These are phyloP conservation scores for Schoenoplectus triqueter DNA, from an alignment of 202 grass and related monocot species.

Conservation along the genomic window DNA sequence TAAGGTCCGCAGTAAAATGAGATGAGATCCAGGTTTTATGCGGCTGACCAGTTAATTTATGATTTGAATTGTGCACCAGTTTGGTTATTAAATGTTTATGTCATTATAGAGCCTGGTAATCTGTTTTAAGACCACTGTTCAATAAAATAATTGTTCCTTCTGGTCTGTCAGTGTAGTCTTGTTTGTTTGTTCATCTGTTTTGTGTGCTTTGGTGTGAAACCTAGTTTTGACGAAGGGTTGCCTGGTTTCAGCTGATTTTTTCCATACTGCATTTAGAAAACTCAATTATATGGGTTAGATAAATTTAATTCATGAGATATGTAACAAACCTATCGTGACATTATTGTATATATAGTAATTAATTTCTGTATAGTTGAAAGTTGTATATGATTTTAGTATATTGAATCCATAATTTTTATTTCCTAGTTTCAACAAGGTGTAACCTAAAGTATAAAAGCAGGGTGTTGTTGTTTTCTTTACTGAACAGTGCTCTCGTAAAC, in stretches of 20 bases:
- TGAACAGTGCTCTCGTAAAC: constrained; percentile 41
- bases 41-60: not conserved
- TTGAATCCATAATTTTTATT: not conserved
- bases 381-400: no score
- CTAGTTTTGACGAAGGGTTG: not conserved
- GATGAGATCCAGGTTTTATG: not conserved
- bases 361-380: no score
- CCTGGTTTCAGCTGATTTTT: not conserved
- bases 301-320: constrained; percentile 5
- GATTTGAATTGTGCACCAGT: not conserved
- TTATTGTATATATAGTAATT: not conserved
- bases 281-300: not conserved
- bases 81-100: not conserved
- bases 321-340: not conserved
- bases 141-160: not conserved
- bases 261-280: not conserved
- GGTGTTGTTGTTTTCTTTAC: constrained; percentile 36
- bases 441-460: constrained; percentile 45
- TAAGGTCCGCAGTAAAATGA: not conserved
- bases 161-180: not conserved
- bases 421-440: not conserved
- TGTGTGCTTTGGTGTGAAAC: not conserved
- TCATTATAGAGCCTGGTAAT: not conserved
- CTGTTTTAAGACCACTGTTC: not conserved
- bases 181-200: not conserved